Base-by-base conservation (phyloP, 306 rosid genomes). In the Chamaecrista fasciculata region DNA sequence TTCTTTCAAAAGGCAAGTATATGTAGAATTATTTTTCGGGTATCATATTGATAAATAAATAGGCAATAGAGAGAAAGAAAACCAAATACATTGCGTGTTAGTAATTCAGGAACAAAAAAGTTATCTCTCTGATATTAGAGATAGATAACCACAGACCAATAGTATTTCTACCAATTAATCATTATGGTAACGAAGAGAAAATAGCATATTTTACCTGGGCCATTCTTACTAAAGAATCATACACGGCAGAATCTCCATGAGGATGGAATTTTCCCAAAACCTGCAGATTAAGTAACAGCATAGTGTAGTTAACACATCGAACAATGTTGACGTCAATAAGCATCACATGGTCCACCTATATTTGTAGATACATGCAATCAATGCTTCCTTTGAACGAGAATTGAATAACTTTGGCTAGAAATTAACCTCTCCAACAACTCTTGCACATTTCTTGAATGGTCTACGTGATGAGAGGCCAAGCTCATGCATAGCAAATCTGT, bases 381-480 rank as follows among this genome's bases (percentile, higher is more conserved):
- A 36, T 37, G 40, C 69, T 55, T 43, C 36, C 1, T 65, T 70
- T 42, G 18, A 19, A 37, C 26, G 39, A 60, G 66, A 66, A 37
- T 67, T 37, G 39, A 60, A 76, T 62, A 73, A 20, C 18, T 21
- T 23, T 16, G 21, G 67, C 62, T 36, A 68, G 66, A 68, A 31
- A 69, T 67, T 70, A 75, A 87, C 98, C 99, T 94, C 99, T 85
- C 99, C 99, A 79, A 94, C 99, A 67, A 94, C 99, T 85, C 99
- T 88, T 18, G 99, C 99, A 70, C 99, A 88, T 86, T 94, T 94
- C 95, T 82, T 89, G 84, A 88, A 94, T 1, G 99, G 95, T 75
- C 87, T 94, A 69, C 84, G 82, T 1, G 99, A 94, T 20, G 91
- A 67, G 74, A 94, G 91, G 31, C 99, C 94, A 59, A 94, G 85